Evolutionary conservation across 441 rosid species (phyloP).

Genomic region (Erodium texanum): DNA sequence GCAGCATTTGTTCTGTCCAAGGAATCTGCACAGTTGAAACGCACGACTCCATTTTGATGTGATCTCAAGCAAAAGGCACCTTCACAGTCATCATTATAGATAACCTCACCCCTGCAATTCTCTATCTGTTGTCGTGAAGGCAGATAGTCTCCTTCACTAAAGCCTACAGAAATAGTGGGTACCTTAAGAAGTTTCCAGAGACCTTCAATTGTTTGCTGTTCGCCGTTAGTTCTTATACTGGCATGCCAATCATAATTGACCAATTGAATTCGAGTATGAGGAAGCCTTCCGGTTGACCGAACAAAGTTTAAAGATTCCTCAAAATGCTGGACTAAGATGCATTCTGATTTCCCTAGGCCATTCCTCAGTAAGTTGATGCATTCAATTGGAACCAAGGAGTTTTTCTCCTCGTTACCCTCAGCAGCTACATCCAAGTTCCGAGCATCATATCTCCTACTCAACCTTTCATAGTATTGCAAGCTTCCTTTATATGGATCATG

Average conservation of each 20-base stretch:
- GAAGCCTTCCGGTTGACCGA: slow-evolving; percentile 63
- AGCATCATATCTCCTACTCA: slow-evolving; percentile 80
- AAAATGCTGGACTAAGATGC: slow-evolving; percentile 86
- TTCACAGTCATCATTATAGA: slow-evolving; percentile 54
- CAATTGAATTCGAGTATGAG: slow-evolving; percentile 50
- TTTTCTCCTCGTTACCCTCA: slow-evolving; percentile 61
- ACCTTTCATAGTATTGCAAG: slow-evolving; percentile 66
- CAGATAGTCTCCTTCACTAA: slow-evolving; percentile 89
- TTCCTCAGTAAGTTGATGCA: slow-evolving; percentile 83
- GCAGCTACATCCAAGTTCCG: slow-evolving; percentile 45
- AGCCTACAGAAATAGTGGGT: slow-evolving; percentile 61
- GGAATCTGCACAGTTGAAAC: slow-evolving; percentile 96
- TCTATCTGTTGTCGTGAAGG: slow-evolving; percentile 64
- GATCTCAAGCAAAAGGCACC: slow-evolving; percentile 94
- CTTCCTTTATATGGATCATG: slow-evolving; percentile 91
- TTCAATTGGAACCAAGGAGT: slow-evolving; percentile 61
- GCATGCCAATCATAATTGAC: slow-evolving; percentile 97
- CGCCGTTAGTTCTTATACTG: slow-evolving; percentile 66
- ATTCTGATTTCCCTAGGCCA: slow-evolving; percentile 89
- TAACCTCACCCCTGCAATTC: slow-evolving; percentile 85
- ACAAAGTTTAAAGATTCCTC: slow-evolving; percentile 68
- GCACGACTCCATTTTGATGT: slow-evolving; percentile 90
- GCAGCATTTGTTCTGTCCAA: slow-evolving; percentile 97
- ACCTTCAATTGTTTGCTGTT: slow-evolving; percentile 85
- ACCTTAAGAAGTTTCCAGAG: slow-evolving; percentile 70